Evolutionary conservation across 768 basidiomycete species (phyloP).

Genomic region (Serendipita vermifera): DNA sequence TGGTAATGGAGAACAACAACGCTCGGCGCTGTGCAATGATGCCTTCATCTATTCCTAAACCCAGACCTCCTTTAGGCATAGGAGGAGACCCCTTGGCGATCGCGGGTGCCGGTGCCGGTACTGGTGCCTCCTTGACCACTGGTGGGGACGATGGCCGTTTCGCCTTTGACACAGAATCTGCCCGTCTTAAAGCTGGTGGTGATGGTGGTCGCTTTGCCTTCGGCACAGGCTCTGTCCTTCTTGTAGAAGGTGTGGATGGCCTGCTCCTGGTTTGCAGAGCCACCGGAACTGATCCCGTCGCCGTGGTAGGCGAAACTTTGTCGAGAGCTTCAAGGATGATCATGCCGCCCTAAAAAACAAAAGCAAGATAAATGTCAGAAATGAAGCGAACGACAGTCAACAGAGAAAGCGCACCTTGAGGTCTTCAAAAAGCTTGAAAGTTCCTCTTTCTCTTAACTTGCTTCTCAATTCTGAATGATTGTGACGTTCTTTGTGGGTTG

Average conservation of each 20-base stretch:
- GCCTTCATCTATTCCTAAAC: neutral
- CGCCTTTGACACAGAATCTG: no score
- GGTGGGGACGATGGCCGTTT: no score
- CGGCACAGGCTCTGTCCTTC: no score
- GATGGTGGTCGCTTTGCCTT: no score
- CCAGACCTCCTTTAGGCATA: neutral
- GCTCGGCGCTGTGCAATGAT: conserved; percentile 7
- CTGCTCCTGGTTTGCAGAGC: neutral
- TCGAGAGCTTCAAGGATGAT: conserved; percentile 93
- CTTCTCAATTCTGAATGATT: conserved; percentile 89
- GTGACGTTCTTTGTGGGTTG: conserved; percentile 83
- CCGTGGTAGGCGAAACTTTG: conserved; percentile 73
- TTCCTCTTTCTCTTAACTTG: conserved; percentile 95
- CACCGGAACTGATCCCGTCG: neutral
- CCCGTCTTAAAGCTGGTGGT: no score
- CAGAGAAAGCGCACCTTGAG: conserved; percentile 45
- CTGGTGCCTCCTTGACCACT: neutral
- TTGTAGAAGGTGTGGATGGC: neutral
- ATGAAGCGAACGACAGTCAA: neutral
- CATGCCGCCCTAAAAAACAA: conserved; percentile 61
- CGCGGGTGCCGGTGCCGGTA: neutral
- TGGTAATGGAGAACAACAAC: neutral
- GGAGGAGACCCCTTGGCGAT: neutral
- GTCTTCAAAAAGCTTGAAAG: conserved; percentile 93
- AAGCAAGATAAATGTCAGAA: no score